Conservation (phyloP, 805 yeast species). For the Cyberlindnera samutprakarnensis region DNA sequence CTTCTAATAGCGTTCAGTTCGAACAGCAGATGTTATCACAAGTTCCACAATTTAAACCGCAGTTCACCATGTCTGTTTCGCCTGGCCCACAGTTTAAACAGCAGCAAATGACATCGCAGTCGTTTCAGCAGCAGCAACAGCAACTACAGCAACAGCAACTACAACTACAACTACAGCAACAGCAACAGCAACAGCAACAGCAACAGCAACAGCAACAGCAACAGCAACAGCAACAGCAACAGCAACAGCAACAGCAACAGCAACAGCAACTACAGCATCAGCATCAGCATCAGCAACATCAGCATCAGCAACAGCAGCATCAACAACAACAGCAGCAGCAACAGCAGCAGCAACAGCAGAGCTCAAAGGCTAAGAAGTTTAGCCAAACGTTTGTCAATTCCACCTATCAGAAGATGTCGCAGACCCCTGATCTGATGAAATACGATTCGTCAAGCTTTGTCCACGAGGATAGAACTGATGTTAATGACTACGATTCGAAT, state of each 20-base stretch:
- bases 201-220: background rate
- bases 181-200: background rate
- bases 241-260: constrained; percentile 2
- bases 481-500: constrained; percentile 14
- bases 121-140: constrained; percentile 1
- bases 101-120: background rate
- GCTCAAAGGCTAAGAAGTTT: constrained; percentile 7
- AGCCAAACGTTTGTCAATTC: constrained; percentile 14
- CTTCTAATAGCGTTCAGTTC: no score
- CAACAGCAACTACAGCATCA: no score
- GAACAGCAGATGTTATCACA: background rate
- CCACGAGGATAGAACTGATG: constrained; percentile 17
- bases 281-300: background rate
- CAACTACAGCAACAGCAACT: constrained; percentile 3
- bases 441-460: constrained; percentile 13
- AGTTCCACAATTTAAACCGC: background rate
- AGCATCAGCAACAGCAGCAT: background rate
- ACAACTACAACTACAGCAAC: constrained; percentile 7
- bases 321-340: constrained; percentile 1
- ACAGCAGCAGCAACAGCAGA: constrained; percentile 4
- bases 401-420: constrained; percentile 7
- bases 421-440: constrained; percentile 10
- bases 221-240: background rate
- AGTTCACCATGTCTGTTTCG: background rate
- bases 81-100: background rate